Conservation (phyloP, 306 rosid genomes). For the Cercis canadensis region DNA sequence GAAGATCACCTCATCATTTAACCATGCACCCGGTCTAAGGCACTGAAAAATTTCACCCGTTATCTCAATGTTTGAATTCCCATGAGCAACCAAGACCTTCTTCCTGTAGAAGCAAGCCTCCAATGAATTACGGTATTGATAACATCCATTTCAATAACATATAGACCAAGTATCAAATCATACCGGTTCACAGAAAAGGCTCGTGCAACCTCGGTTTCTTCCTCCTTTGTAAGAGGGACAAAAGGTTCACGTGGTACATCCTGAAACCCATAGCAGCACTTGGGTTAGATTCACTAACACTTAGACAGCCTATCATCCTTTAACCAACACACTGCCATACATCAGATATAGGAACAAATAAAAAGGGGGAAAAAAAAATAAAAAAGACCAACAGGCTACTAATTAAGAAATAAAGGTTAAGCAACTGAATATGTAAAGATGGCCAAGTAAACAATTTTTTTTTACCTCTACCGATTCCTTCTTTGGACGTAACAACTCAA, state of each 20-base stretch:
- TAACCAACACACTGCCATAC: slow-evolving; percentile 11
- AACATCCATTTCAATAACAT: slow-evolving; percentile 27
- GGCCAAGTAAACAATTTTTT: neutral
- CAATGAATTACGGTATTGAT: slow-evolving; percentile 31
- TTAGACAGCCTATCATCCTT: slow-evolving; percentile 15
- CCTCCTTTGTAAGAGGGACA: slow-evolving; percentile 67
- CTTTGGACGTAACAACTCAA: slow-evolving; percentile 52
- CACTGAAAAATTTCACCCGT: slow-evolving; percentile 74
- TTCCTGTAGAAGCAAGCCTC: slow-evolving; percentile 52
- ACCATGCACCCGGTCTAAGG: slow-evolving; percentile 79
- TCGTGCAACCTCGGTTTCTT: slow-evolving; percentile 49
- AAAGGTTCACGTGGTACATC: slow-evolving; percentile 64
- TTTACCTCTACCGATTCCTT: slow-evolving; percentile 65
- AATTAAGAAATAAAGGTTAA: slow-evolving; percentile 6
- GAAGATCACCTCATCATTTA: slow-evolving; percentile 92
- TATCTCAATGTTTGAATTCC: slow-evolving; percentile 76
- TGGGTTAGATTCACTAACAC: slow-evolving; percentile 17
- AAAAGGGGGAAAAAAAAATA: neutral
- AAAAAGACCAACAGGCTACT: neutral
- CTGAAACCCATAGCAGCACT: slow-evolving; percentile 53
- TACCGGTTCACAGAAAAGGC: slow-evolving; percentile 73
- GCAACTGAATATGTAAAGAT: slow-evolving; percentile 5
- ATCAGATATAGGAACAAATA: neutral
- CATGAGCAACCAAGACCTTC: slow-evolving; percentile 73
- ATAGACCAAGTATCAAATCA: slow-evolving; percentile 32